phyloP scores from a whole-genome alignment of 495 filamentous ascomycete species.

The Neurospora discreta region DNA sequence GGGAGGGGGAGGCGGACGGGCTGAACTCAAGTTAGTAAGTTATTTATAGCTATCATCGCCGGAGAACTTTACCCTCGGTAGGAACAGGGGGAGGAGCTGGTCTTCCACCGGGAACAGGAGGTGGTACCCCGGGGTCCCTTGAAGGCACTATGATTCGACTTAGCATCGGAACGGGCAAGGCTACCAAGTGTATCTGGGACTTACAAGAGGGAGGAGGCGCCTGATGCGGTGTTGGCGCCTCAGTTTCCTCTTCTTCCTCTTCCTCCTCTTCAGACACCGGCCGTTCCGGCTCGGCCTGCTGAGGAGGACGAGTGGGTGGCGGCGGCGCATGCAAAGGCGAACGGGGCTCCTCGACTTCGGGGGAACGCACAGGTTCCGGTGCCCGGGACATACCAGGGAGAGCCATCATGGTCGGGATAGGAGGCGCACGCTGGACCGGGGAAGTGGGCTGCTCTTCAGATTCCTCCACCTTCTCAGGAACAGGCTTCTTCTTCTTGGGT shows the following conservation, averaged over 20 bases:
- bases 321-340: slow-evolving; percentile 32
- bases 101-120: slow-evolving; percentile 52
- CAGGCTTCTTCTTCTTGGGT: slow-evolving; percentile 56
- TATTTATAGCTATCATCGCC: slow-evolving; percentile 6
- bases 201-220: slow-evolving; percentile 34
- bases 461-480: slow-evolving; percentile 31
- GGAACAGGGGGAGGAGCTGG: slow-evolving; percentile 61
- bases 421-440: slow-evolving; percentile 45
- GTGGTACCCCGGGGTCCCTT: slow-evolving; percentile 29
- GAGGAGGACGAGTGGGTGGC: slow-evolving; percentile 14
- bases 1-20: slow-evolving; percentile 44
- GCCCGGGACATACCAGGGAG: slow-evolving; percentile 57
- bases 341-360: slow-evolving; percentile 28
- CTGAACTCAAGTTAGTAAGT: slow-evolving; percentile 34
- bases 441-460: slow-evolving; percentile 37
- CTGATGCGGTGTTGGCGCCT: slow-evolving; percentile 24
- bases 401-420: slow-evolving; percentile 62
- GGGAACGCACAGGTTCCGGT: slow-evolving; percentile 20
- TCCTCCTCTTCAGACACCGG: slow-evolving; percentile 29
- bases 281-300: slow-evolving; percentile 13
- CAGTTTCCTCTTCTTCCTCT: slow-evolving; percentile 30
- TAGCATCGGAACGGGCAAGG: slow-evolving; percentile 19
- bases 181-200: slow-evolving; percentile 19
- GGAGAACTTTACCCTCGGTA: slow-evolving; percentile 47
- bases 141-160: slow-evolving; percentile 24